These are phyloP conservation scores for Cinnamomum chago DNA, from an alignment of 164 flowering plant genomes.

Conservation along the genomic window DNA sequence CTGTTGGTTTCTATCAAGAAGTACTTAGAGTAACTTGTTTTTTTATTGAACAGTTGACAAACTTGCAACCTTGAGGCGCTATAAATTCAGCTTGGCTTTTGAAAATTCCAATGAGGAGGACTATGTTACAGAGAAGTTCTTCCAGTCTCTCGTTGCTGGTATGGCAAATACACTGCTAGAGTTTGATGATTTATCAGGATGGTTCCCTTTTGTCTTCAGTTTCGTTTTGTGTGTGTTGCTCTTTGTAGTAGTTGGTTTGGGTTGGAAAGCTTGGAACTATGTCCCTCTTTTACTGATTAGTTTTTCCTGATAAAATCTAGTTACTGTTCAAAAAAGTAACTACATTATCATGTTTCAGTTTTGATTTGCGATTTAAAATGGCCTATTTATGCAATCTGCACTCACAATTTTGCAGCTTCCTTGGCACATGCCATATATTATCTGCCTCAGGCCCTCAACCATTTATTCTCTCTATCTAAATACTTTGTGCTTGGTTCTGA, in stretches of 20 bases:
- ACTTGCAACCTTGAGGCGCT: slow-evolving; percentile 74
- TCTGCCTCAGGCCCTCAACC: neutral
- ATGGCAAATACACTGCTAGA: slow-evolving; percentile 6
- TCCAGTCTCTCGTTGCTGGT: slow-evolving; percentile 99
- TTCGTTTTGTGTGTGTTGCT: too few species aligned
- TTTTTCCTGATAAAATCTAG: too few species aligned
- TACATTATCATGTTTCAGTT: neutral
- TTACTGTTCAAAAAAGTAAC: neutral
- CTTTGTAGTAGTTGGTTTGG: too few species aligned
- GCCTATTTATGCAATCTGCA: neutral
- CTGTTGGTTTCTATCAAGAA: neutral
- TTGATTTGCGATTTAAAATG: neutral
- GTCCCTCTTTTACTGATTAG: too few species aligned
- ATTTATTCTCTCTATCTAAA: neutral
- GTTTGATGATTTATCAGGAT: neutral
- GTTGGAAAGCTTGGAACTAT: too few species aligned
- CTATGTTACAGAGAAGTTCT: slow-evolving; percentile 96
- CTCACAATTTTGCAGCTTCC: neutral
- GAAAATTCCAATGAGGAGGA: slow-evolving; percentile 99
- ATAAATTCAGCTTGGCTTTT: slow-evolving; percentile 96
- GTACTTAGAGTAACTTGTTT: neutral
- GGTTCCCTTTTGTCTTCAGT: too few species aligned
- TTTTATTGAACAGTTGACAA: slow-evolving; percentile 65
- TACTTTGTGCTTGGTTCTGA: neutral
- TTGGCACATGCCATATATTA: neutral